Base-by-base conservation (phyloP, 306 rosid species). In the Abrus precatorius region DNA sequence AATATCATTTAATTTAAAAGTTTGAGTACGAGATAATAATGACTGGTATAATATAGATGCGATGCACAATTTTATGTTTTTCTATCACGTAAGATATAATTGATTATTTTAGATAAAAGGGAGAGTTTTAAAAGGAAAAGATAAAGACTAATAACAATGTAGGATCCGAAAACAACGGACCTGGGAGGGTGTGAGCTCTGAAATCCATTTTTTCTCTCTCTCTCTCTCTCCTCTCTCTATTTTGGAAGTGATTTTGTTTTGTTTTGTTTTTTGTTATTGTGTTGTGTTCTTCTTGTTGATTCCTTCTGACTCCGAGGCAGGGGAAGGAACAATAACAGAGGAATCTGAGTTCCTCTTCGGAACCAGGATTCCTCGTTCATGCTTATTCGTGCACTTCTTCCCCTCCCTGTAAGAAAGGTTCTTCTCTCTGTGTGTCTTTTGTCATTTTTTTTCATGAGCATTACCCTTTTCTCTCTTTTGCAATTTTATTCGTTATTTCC, bases 301-400 rank as follows among this genome's bases (percentile, higher is more conserved):
- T 69, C 13, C 5, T 73, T 64, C 33, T 1, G 6, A 71, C 48
- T 64, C 78, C 14, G 72, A 77, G 57, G 67, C 29, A 72, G 38
- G 29, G 5, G 27, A 34, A 61, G 34, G n/a, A 69, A 69, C 28
- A 69, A 48, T 32, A 29, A 33, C 62, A 43, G 85, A 86, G 93
- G 93, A 84, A 87, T 82, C 91, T 3, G 33, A 49, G 87, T 87
- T 87, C 93, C 89, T 74, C 44, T 4, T 29, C 0, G 86, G 91
- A 84, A 86, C 86, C 74, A 6, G 2, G 72, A 67, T 67, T 67
- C 72, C 72, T 67, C 54, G 0, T 67, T 20, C 20, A 1, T n/a
- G 54, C 52, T 20, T 65, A 30, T 41, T 66, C 36, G 43, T 20
- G 9, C 63, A n/a, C 27, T 5, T 38, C 63, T 76, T 36, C 14